Percentiles rank a stretch among this genome's conserved stretches.
Conservation (phyloP, 2,329 filamentous ascomycete genomes). For the Fusarium falciforme region DNA sequence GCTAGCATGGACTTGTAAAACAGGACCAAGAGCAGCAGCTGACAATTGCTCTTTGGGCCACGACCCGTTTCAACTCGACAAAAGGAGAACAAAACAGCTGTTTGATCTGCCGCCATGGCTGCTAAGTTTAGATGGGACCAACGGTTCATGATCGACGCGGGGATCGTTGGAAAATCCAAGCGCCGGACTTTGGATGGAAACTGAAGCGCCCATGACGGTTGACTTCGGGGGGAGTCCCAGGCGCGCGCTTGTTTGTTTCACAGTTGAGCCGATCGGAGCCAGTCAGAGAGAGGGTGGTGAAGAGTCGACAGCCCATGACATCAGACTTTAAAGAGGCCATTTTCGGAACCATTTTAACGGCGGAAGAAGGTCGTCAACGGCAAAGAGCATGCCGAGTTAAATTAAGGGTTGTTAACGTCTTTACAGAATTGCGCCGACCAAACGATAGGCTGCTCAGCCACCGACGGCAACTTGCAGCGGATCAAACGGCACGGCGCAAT, state of each 20-base stretch:
- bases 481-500: neutral
- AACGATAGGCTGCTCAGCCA: neutral
- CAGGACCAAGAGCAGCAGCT: neutral
- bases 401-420: neutral
- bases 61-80: neutral
- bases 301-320: neutral
- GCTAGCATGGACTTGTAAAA: neutral
- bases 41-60: neutral
- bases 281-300: neutral
- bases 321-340: neutral
- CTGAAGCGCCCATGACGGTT: slow-evolving; percentile 13
- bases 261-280: neutral
- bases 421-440: neutral
- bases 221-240: neutral
- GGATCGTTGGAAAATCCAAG: slow-evolving; percentile 9
- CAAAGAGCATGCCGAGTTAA: neutral
- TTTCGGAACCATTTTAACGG: neutral
- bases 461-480: neutral
- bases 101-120: slow-evolving; percentile 5
- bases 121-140: slow-evolving; percentile 7
- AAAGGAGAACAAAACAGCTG: neutral
- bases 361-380: neutral
- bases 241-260: slow-evolving; percentile 19
- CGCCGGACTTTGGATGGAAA: slow-evolving; percentile 10
- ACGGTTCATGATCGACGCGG: slow-evolving; percentile 18